Percentiles rank a stretch among this genome's conserved stretches.
Evolutionary conservation across 2,329 filamentous ascomycete genomes (phyloP).

Genomic region (Coniochaeta sp.): DNA sequence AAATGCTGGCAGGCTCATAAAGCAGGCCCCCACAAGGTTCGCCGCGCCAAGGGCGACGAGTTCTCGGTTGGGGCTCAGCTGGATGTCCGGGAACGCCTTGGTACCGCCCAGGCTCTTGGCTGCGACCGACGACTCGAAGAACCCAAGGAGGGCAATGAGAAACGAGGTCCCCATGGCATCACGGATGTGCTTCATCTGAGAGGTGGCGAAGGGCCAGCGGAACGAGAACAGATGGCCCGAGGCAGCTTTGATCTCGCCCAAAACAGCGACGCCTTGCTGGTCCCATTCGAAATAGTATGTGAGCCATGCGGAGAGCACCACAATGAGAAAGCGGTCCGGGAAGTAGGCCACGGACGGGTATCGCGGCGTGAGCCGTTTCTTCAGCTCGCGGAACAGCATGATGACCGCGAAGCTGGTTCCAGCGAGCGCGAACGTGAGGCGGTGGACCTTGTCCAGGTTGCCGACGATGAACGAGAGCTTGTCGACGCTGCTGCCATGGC

Average conservation of each 20-base stretch:
- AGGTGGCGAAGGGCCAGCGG: conserved; percentile 73
- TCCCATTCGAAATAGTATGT: conserved; percentile 76
- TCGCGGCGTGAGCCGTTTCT: conserved; percentile 70
- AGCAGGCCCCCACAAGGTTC: conserved; percentile 85
- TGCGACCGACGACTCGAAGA: conserved; percentile 95
- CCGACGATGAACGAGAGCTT: conserved; percentile 74
- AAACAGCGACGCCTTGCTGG: conserved; percentile 68
- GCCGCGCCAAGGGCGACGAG: conserved; percentile 85
- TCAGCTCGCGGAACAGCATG: conserved; percentile 84
- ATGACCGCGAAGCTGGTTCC: conserved; percentile 77
- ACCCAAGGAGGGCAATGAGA: conserved; percentile 89
- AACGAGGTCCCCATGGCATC: conserved; percentile 88
- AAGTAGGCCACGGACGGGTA: conserved; percentile 79
- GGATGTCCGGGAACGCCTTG: conserved; percentile 68
- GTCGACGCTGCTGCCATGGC: conserved; percentile 78
- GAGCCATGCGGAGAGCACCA: conserved; percentile 75
- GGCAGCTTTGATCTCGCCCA: conserved; percentile 72
- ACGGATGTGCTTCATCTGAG: conserved; percentile 73
- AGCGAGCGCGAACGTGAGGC: conserved; percentile 68
- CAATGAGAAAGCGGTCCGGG: conserved; percentile 85
- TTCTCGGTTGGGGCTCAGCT: conserved; percentile 85
- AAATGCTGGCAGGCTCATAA: conserved; percentile 89
- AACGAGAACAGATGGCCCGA: conserved; percentile 70
- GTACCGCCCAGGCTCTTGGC: conserved; percentile 77
- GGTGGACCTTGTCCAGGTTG: conserved; percentile 61